Percentiles rank a stretch among this genome's conserved stretches.
phyloP scores from a whole-genome alignment of 495 filamentous ascomycete genomes.

The Trichoderma virens region DNA sequence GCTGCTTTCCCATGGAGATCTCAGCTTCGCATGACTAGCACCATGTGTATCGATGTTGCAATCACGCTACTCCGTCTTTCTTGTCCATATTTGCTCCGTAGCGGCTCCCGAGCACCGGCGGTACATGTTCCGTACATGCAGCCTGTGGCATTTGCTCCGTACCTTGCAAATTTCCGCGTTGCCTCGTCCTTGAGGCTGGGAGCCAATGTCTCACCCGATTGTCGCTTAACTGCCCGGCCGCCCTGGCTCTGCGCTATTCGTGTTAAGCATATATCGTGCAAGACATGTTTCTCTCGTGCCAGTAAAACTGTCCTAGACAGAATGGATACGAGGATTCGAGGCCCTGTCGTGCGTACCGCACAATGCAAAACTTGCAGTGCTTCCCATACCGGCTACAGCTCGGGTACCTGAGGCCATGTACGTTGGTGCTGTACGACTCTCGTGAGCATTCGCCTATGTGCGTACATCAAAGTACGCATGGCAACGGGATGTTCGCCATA shows the following conservation, averaged over 20 bases:
- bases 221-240: not conserved
- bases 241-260: not conserved
- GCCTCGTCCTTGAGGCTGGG: not conserved
- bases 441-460: not conserved
- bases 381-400: not conserved
- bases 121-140: not conserved
- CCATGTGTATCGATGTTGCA: not conserved
- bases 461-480: not conserved
- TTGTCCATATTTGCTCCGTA: not conserved
- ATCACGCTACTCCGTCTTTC: not conserved
- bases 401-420: not conserved
- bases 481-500: too few relatives aligned
- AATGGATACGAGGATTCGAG: not conserved
- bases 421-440: not conserved
- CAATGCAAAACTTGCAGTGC: not conserved
- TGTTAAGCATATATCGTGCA: constrained; percentile 2
- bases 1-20: not conserved
- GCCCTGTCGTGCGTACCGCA: not conserved
- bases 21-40: not conserved
- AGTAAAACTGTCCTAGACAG: not conserved
- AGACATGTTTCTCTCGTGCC: not conserved
- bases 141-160: not conserved
- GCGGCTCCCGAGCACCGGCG: not conserved
- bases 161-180: constrained; percentile 3
- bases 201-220: not conserved